Conservation (phyloP, 495 filamentous ascomycete species). For the Gamarada debralockiae region DNA sequence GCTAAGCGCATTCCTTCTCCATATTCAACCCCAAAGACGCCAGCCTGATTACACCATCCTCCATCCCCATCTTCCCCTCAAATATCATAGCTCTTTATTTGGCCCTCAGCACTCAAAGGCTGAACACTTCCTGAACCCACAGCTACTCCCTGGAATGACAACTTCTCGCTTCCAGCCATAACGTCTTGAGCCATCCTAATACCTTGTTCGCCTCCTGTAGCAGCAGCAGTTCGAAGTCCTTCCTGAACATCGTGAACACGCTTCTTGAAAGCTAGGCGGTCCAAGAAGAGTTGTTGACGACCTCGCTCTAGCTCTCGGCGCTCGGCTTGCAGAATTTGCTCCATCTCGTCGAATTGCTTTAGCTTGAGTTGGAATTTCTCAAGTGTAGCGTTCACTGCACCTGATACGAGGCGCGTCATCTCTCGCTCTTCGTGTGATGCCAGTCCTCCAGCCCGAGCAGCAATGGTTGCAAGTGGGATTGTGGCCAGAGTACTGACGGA, state of each 20-base stretch:
- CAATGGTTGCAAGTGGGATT: constrained; percentile 78
- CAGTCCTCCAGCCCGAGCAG: constrained; percentile 79
- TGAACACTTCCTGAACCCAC: constrained; percentile 43
- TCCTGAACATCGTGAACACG: constrained; percentile 80
- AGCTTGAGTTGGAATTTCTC: constrained; percentile 82
- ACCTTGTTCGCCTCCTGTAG: constrained; percentile 57
- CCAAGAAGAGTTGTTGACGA: constrained; percentile 88
- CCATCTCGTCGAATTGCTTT: constrained; percentile 94
- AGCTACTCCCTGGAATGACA: constrained; percentile 53
- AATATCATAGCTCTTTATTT: constrained; percentile 26
- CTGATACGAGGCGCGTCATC: constrained; percentile 86
- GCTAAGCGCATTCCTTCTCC: neutral
- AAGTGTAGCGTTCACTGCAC: constrained; percentile 78
- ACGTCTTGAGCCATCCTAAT: constrained; percentile 48
- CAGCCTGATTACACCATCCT: constrained; percentile 20
- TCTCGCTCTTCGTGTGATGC: constrained; percentile 95
- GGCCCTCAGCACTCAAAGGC: constrained; percentile 62
- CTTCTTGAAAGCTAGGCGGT: constrained; percentile 85
- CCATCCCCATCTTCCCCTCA: constrained; percentile 2
- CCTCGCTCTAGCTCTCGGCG: constrained; percentile 87
- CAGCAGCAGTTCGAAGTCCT: constrained; percentile 57
- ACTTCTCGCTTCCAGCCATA: constrained; percentile 46
- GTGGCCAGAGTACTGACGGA: constrained; percentile 63
- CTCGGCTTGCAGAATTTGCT: constrained; percentile 84
- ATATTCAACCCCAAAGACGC: constrained; percentile 15